phyloP scores from a whole-genome alignment of 75 land plant genomes.

The Adiantum capillusveneris region DNA sequence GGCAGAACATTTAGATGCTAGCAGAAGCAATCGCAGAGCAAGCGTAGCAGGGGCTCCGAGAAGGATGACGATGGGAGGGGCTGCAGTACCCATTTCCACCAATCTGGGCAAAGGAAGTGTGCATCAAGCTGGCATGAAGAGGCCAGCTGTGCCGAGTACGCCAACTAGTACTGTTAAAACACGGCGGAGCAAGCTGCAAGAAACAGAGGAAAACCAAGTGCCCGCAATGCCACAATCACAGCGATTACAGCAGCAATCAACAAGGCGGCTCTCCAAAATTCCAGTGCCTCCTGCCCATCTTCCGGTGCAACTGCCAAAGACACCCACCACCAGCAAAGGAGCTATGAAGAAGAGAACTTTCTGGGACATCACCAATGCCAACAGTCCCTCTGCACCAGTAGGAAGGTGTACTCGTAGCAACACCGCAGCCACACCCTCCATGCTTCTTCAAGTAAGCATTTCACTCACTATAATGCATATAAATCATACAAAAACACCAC shows the following conservation, averaged over 20 bases:
- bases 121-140: constrained; percentile 12
- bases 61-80: too few species aligned
- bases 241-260: constrained; percentile 2
- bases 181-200: not conserved
- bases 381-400: constrained; percentile 16
- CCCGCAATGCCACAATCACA: constrained; percentile 6
- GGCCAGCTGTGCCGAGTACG: not conserved
- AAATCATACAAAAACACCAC: too few species aligned
- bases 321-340: too few species aligned
- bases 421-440: constrained; percentile 17
- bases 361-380: constrained; percentile 25
- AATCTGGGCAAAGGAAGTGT: too few species aligned
- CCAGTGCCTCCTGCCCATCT: too few species aligned
- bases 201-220: constrained; percentile 2
- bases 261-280: not conserved
- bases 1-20: too few species aligned
- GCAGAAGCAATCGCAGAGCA: too few species aligned
- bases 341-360: constrained; percentile 17
- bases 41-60: too few species aligned
- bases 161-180: constrained; percentile 4
- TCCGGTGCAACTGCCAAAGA: too few species aligned
- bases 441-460: constrained; percentile 23
- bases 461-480: too few species aligned
- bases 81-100: too few species aligned
- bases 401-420: constrained; percentile 12